Conservation (phyloP, 805 yeast genomes). For the Lachancea sp. region DNA sequence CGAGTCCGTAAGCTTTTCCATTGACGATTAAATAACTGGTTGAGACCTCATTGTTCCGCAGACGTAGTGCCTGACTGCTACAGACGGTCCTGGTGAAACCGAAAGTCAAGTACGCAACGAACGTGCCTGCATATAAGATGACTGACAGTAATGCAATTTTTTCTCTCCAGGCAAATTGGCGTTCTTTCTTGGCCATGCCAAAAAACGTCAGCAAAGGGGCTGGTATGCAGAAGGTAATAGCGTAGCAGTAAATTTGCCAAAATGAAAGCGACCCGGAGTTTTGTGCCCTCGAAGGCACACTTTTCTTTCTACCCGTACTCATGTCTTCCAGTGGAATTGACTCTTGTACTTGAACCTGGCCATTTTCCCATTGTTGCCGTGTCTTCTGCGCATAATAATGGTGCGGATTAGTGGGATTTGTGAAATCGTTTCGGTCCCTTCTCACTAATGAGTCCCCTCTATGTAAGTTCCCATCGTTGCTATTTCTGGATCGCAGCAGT, state of each 20-base stretch:
- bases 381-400: conserved; percentile 73
- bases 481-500: conserved; percentile 25
- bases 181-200: conserved; percentile 72
- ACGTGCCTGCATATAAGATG: conserved; percentile 64
- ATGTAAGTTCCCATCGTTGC: conserved; percentile 14
- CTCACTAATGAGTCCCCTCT: conserved; percentile 59
- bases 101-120: conserved; percentile 82
- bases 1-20: conserved; percentile 73
- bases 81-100: conserved; percentile 88
- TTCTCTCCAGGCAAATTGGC: conserved; percentile 97
- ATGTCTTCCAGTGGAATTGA: conserved; percentile 30
- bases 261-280: conserved; percentile 29
- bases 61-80: conserved; percentile 38
- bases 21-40: conserved; percentile 64
- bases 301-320: conserved; percentile 12
- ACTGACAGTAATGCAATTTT: conserved; percentile 79
- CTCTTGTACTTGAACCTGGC: conserved; percentile 58
- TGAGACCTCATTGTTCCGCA: conserved; percentile 54
- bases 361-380: conserved; percentile 47
- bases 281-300: conserved; percentile 10
- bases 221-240: conserved; percentile 90
- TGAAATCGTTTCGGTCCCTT: conserved; percentile 70
- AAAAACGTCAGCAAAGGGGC: conserved; percentile 58
- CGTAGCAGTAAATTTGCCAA: conserved; percentile 81
- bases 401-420: conserved; percentile 64